A percentile compares a stretch with the other conserved stretches of the same genome.
Conservation (phyloP, 257 asterid species). For the Agastache rugosa region DNA sequence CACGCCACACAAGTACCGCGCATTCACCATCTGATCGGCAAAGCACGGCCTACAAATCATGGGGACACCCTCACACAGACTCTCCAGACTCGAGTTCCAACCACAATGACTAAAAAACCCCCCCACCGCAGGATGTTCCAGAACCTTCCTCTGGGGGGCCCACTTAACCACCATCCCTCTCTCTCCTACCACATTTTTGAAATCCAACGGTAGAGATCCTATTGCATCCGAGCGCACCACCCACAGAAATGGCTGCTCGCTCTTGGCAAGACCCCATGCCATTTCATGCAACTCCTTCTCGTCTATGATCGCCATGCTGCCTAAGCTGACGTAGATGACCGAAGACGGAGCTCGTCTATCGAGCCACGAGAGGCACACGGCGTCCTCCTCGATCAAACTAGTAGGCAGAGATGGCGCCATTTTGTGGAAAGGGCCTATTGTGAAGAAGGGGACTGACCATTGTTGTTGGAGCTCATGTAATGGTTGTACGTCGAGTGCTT, state of each 20-base stretch:
- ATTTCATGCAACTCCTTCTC: constrained; percentile 37
- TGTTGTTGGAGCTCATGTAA: constrained; percentile 40
- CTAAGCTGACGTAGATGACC: constrained; percentile 53
- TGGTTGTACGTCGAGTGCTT: constrained; percentile 39
- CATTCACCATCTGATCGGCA: constrained; percentile 45
- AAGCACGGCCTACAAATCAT: constrained; percentile 48
- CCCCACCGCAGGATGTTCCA: constrained; percentile 48
- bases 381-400: constrained; percentile 48
- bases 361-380: constrained; percentile 55
- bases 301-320: constrained; percentile 48
- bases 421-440: constrained; percentile 70
- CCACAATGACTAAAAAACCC: constrained; percentile 57
- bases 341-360: constrained; percentile 49
- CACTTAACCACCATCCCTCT: constrained; percentile 47
- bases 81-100: constrained; percentile 60
- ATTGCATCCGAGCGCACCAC: constrained; percentile 42
- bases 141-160: constrained; percentile 58
- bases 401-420: constrained; percentile 37
- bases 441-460: constrained; percentile 52
- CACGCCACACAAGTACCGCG: constrained; percentile 38
- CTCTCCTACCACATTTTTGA: background rate
- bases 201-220: constrained; percentile 34
- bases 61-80: constrained; percentile 51
- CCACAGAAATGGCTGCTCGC: constrained; percentile 56
- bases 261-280: constrained; percentile 57